Percentiles rank a stretch among this genome's conserved stretches.
Evolutionary conservation across 805 yeast species (phyloP).

Genomic region (Yarrowia phangngaensis): DNA sequence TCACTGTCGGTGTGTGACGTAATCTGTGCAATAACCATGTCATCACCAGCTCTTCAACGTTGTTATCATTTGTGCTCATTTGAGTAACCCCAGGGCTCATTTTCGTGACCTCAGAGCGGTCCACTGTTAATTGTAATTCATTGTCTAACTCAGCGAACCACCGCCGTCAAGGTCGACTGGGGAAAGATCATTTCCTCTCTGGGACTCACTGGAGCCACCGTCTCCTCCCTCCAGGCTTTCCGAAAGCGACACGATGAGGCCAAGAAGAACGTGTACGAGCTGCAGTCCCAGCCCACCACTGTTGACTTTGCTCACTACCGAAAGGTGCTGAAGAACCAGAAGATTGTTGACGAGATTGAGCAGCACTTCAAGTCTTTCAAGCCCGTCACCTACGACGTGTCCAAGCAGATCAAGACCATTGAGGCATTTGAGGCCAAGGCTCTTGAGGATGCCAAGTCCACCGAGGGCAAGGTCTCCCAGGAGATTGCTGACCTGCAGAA

Average conservation of each 20-base stretch:
- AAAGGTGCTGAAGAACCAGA: conserved; percentile 72
- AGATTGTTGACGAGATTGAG: conserved; percentile 77
- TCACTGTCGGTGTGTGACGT: too few species aligned
- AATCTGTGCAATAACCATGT: too few species aligned
- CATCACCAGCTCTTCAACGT: too few species aligned
- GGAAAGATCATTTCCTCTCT: conserved; percentile 80
- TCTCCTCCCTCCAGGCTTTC: conserved; percentile 81
- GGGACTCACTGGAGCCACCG: conserved; percentile 91
- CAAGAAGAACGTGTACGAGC: conserved; percentile 68
- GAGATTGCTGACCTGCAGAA: conserved; percentile 82
- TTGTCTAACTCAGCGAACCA: conserved; percentile 27
- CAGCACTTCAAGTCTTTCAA: conserved; percentile 67
- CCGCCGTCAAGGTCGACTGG: conserved; percentile 92
- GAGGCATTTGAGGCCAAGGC: conserved; percentile 94
- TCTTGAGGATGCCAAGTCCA: conserved; percentile 86
- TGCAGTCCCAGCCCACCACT: conserved; percentile 65
- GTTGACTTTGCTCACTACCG: conserved; percentile 84
- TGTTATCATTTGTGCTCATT: too few species aligned
- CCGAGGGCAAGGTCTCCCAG: conserved; percentile 81
- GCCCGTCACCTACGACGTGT: conserved; percentile 80
- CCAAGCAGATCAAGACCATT: conserved; percentile 86
- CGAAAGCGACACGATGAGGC: conserved; percentile 99
- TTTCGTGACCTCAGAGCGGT: too few species aligned
- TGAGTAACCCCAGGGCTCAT: too few species aligned
- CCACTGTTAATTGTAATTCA: too few species aligned